Conservation (phyloP, 2,329 filamentous ascomycete species). For the Geosmithia putterillii region DNA sequence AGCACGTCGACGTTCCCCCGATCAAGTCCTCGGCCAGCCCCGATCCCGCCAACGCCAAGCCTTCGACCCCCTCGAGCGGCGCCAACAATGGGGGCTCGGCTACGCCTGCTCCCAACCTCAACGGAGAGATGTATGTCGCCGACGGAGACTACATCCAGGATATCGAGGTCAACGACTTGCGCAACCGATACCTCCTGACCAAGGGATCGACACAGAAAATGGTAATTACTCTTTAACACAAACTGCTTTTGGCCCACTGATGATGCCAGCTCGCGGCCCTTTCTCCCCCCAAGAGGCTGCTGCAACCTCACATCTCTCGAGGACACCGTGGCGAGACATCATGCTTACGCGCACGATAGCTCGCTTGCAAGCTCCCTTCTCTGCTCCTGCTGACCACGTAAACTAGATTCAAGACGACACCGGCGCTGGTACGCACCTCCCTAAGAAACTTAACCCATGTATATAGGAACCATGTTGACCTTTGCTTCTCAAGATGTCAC, state of each 20-base stretch:
- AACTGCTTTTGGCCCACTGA: slow-evolving; percentile 16
- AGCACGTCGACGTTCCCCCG: slow-evolving; percentile 81
- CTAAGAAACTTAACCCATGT: slow-evolving; percentile 30
- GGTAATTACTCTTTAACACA: slow-evolving; percentile 66
- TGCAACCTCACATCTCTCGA: no score
- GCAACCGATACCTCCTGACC: slow-evolving; percentile 92
- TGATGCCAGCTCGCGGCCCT: slow-evolving; percentile 21
- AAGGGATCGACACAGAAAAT: slow-evolving; percentile 97
- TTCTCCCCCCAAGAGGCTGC: slow-evolving; percentile 8
- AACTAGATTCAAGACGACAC: slow-evolving; percentile 99
- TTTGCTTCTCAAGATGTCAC: slow-evolving; percentile 70
- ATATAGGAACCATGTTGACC: slow-evolving; percentile 43
- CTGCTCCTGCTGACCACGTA: slow-evolving; percentile 93
- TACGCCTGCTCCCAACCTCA: slow-evolving; percentile 44
- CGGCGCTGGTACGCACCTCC: slow-evolving; percentile 86
- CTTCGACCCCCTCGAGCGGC: slow-evolving; percentile 13
- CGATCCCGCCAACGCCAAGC: slow-evolving; percentile 25
- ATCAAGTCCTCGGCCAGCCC: slow-evolving; percentile 47
- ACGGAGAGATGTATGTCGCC: slow-evolving; percentile 83
- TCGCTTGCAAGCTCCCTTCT: slow-evolving; percentile 49
- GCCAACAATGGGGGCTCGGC: slow-evolving; percentile 12
- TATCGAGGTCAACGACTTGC: slow-evolving; percentile 95
- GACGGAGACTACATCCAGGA: slow-evolving; percentile 98
- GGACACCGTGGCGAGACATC: slow-evolving; percentile 38
- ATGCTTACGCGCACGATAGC: slow-evolving; percentile 63